Base-by-base conservation (phyloP, 2,329 filamentous ascomycete species). In the Colletotrichum nymphaeae region DNA sequence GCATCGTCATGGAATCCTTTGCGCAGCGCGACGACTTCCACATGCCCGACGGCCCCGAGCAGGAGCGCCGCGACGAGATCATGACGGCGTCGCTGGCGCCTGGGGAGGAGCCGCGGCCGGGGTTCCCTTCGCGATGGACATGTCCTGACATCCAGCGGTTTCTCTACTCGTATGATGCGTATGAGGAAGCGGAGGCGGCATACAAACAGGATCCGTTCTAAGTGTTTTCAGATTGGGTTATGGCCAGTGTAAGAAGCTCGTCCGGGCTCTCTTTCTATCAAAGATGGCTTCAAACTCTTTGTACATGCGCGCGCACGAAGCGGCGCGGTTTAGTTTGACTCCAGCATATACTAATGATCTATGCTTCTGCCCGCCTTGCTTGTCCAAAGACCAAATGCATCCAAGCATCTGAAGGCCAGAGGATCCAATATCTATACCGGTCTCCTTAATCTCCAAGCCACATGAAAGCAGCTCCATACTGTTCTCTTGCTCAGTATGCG, bases 181-280 rank as follows among this genome's bases (percentile, higher is more conserved):
- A 76, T 37, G 73, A 63, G 1, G 73, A 75, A 62, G 60, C 73
- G 19, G 73, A 74, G 66, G 75, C 77, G 64, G 78, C 77, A 1
- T 79, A 78, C 28, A 66, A 60, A 42, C 70, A 75, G 30, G 70
- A 79, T 24, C 77, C 75, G 1, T 74, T 69, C 19, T 73, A 52
- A 64, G 35, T 16, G 3, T 35, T 14, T 37, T 5, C 19, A 52
- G 12, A 12, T 32, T 55, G 30, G 14, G n/a, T 52, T 35, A 19
- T 11, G 16, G 24, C 26, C n/a, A 11, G 12, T 32, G 0, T 7
- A 3, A 16, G 14, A 32, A 14, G 49, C 30, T 32, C 16, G 6
- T 22, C 9, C n/a, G 16, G 14, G 14, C 24, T 14, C 5, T 16
- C 16, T 19, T n/a, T n/a, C 24, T 37, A 22, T n/a, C 9, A 16